These are phyloP conservation scores for Fagopyrum esculentum DNA, from an alignment of 148 eudicot species.

Conservation along the genomic window DNA sequence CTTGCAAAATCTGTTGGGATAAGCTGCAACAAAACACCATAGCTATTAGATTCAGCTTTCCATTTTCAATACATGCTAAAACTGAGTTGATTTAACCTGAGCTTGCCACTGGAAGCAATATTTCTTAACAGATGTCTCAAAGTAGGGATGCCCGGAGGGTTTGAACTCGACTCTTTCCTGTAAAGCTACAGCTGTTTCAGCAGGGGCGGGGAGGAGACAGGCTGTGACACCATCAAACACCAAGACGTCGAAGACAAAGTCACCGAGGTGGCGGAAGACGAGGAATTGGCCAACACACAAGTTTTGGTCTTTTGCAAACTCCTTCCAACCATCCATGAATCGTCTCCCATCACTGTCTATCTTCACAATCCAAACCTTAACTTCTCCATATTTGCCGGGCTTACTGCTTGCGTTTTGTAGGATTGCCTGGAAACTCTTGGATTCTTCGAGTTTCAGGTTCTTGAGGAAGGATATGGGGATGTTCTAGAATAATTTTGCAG, in stretches of 20 bases:
- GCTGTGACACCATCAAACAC: slow-evolving; percentile 13
- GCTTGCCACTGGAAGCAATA: slow-evolving; percentile 13
- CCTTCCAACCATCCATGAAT: slow-evolving; percentile 16
- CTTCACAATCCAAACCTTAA: not conserved
- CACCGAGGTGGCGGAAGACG: slow-evolving; percentile 2
- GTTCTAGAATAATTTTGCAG: no score
- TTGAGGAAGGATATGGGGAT: no score
- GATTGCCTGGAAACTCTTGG: no score
- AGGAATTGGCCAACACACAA: slow-evolving; percentile 15
- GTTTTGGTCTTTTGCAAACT: not conserved
- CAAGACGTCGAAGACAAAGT: slow-evolving; percentile 14
- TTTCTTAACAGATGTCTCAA: not conserved
- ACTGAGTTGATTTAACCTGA: not conserved
- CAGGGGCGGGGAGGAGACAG: not conserved
- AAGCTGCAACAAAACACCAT: not conserved
- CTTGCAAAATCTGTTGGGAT: slow-evolving; percentile 15
- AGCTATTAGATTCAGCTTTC: no score
- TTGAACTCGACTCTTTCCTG: no score
- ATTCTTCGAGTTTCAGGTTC: no score
- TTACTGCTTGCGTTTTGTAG: no score
- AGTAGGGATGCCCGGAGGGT: not conserved
- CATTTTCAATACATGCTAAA: no score
- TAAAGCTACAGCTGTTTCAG: not conserved
- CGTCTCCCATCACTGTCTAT: slow-evolving; percentile 11
- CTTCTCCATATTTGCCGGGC: no score